phyloP scores from a whole-genome alignment of 78 protist genomes.

The Dictyostelium firmibasis region DNA sequence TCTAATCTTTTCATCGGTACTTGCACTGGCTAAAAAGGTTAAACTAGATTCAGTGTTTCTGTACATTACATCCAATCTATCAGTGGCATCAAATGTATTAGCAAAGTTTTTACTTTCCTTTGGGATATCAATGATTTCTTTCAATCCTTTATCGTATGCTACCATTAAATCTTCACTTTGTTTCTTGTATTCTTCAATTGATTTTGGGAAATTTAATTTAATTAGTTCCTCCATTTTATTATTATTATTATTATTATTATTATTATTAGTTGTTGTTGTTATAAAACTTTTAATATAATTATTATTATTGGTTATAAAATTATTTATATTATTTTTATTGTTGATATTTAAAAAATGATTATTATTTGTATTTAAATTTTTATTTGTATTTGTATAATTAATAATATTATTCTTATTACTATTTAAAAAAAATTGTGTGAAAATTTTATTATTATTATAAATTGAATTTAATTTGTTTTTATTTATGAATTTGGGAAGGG shows the following conservation, averaged over 20 bases:
- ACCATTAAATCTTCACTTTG: neutral
- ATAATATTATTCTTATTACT: neutral
- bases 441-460: neutral
- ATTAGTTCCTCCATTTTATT: neutral
- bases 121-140: slow-evolving; percentile 55
- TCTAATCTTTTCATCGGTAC: slow-evolving; percentile 35
- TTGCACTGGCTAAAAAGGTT: slow-evolving; percentile 36
- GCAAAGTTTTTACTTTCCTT: slow-evolving; percentile 14
- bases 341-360: neutral
- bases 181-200: slow-evolving; percentile 1
- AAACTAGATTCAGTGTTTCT: neutral
- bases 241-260: slow-evolving; percentile 11
- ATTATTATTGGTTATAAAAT: neutral
- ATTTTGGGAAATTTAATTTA: slow-evolving; percentile 35
- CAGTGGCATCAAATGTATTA: slow-evolving; percentile 30
- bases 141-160: slow-evolving; percentile 4
- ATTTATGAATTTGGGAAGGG: neutral
- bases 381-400: neutral
- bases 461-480: neutral
- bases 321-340: no score
- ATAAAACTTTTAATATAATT: neutral
- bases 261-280: neutral
- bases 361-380: neutral
- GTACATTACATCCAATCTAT: neutral
- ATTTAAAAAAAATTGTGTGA: neutral